A percentile compares a stretch with the other conserved stretches of the same genome.
Evolutionary conservation across 129 eudicot species (phyloP).

Genomic region (Tagetes patula): DNA sequence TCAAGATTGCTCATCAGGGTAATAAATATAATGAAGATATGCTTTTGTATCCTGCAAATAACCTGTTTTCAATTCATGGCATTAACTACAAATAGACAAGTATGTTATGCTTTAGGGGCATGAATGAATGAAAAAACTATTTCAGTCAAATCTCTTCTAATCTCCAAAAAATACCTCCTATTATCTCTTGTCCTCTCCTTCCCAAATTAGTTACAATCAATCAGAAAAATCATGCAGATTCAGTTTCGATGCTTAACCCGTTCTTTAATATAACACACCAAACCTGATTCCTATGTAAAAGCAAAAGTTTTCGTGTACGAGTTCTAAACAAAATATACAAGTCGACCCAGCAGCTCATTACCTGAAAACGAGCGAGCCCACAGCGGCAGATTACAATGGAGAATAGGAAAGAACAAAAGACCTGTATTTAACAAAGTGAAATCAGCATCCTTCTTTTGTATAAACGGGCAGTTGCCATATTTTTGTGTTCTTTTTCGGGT

Average conservation of each 20-base stretch:
- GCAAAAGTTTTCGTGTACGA: conserved; percentile 13
- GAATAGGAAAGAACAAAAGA: not conserved
- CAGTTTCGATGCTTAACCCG: not conserved
- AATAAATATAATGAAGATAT: not conserved
- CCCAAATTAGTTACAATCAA: too few relatives aligned
- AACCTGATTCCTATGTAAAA: conserved; percentile 12
- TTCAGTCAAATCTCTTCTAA: too few relatives aligned
- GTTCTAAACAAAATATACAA: conserved; percentile 32
- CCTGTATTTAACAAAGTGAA: not conserved
- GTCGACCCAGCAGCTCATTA: conserved; percentile 4
- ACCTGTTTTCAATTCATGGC: not conserved
- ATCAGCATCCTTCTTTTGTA: conserved; percentile 57
- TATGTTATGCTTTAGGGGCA: too few relatives aligned
- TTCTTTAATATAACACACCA: conserved; percentile 13
- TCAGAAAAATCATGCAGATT: too few relatives aligned
- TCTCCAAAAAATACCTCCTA: too few relatives aligned
- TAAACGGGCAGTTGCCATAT: conserved; percentile 81
- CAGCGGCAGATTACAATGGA: conserved; percentile 18
- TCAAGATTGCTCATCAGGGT: not conserved
- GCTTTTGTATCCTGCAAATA: not conserved
- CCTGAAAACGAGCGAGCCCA: not conserved
- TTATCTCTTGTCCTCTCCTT: too few relatives aligned
- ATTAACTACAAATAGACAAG: not conserved
- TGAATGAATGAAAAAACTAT: too few relatives aligned
- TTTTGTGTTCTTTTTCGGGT: conserved; percentile 90